Base-by-base conservation (phyloP, 176 grass and related monocot genomes). In the Zea mays region DNA sequence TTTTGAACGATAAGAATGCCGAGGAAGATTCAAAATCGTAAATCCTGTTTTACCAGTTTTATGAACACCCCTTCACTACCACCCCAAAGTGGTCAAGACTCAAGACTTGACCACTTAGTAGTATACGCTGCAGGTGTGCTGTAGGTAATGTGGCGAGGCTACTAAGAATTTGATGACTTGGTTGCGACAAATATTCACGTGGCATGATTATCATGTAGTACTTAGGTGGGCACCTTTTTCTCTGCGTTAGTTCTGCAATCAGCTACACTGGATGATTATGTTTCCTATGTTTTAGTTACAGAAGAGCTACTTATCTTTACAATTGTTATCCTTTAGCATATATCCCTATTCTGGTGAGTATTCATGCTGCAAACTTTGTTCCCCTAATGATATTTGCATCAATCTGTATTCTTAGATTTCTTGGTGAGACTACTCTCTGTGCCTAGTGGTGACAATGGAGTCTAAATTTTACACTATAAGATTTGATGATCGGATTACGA, bases 401-500 rank as follows among this genome's bases (percentile, higher is more conserved):
- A 35, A 77, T 77, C 38, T 81, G 20, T 36, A 60, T 66, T 73
- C 38, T 61, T 21, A 82, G 41, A 54, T 71, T 56, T 71, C 4
- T 34, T 60, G 63, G 14, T 49, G 48, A 82, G 34, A 72, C 38
- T 75, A 47, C 46, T 58, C 54, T 90, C 50, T 37, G 37, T 62
- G 20, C 13, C 5, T 27, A 27, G 27, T 0, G 27, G 27, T 27
- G 27, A 27, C 27, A 27, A 27, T 27, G 27, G 27, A 1, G 0
- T 27, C 27, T 27, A 27, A 27, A 27, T 27, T 27, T 27, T 27
- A 27, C 27, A 27, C 27, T 27, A 27, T 27, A 27, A 27, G 27
- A 27, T 27, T 27, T 27, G 27, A 27, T 27, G 27, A 27, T 27
- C 27, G 27, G 27, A 27, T 27, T 27, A 27, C 27, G 27, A 27